Evolutionary conservation across 2,329 filamentous ascomycete species (phyloP), one percentile per base, ranked within the genome.

Genomic region (Ceratocystis smalleyi): DNA sequence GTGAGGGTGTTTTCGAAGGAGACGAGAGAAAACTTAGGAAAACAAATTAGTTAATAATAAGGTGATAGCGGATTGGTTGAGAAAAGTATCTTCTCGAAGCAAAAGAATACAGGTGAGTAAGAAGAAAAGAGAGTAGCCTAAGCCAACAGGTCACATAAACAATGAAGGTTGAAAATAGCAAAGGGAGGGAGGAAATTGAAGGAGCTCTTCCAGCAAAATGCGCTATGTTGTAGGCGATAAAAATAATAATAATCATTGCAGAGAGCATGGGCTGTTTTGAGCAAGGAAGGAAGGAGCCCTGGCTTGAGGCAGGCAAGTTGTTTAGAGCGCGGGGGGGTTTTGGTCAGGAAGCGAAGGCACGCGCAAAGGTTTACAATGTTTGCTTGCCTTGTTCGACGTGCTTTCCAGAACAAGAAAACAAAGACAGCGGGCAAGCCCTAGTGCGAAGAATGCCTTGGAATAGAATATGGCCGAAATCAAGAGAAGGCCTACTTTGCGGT

Each of bases 131-230:
- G 32, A n/a, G 22, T 19, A 51, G 47, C 22, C 7, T 32, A 57
- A 57, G 54, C 30, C 24, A 35, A 19, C 54, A 57, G 7, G 35
- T 8, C 54, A 30, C 12, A 32, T 7, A 57, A 35, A n/a, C 30
- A 57, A 35, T 12, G 27, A 35, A 51, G 15, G 47, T 24, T 51
- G 47, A 51, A 51, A 51, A 51, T 51, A 51, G 54, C 15, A 57
- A 57, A 57, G 54, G 54, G 54, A 57, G 54, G 54, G 54, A 57
- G 54, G 54, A 57, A 57, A 57, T 57, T 57, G 54, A 35, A 57
- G 54, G 54, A 57, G 54, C 54, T 57, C 54, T 32, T 3, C 7
- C 54, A 32, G 27, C 54, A 57, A n/a, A 24, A 35, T 57, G 54
- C 54, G 27, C 54, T 57, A n/a, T n/a, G 27, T 30, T 57, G 54